Base-by-base conservation (phyloP, 306 rosid species). In the Lathyrus aphaca region DNA sequence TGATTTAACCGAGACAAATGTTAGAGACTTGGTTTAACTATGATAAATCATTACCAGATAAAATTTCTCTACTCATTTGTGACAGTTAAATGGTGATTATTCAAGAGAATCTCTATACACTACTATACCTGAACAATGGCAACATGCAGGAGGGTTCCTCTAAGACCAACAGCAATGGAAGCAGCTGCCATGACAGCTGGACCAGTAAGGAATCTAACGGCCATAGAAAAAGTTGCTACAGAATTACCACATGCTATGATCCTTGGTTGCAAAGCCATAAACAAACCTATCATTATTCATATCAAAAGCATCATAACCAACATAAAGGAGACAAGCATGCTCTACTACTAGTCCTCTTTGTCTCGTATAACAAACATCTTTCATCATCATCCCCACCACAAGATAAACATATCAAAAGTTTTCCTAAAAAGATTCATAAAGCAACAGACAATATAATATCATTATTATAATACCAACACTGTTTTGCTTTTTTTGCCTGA, bases 121-220 rank as follows among this genome's bases (percentile, higher is more conserved):
- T 30, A 30, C 1, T 32, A 32, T 18, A 88, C 92, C 87, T 91
- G 96, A 74, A 92, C 98, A 85, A 92, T 92, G 69, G 98, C 98
- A 80, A 92, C 90, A 51, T 86, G 96, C 61, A 92, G 71, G 79
- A 92, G 95, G 74, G 79, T 85, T 27, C 98, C 98, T 74, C 54
- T 83, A 64, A 92, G 89, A 46, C 98, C 98, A 87, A 92, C 93
- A 86, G 79, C 92, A 86, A 92, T 81, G 83, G 98, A 92, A 84
- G 98, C 90, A 73, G 84, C 96, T 69, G 98, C 98, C 98, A 89
- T 92, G 71, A 92, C 96, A 89, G 96, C 95, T 83, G 98, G 98
- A 14, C 98, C 98, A 68, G 87, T 80, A 74, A 92, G 98, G 98
- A 89, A 92, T 92, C 96, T 92, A 83, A 92, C 95, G 12, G 87